These are phyloP conservation scores for Zymoseptoria pseudotritici DNA, from an alignment of 2,329 filamentous ascomycete species.

Conservation along the genomic window DNA sequence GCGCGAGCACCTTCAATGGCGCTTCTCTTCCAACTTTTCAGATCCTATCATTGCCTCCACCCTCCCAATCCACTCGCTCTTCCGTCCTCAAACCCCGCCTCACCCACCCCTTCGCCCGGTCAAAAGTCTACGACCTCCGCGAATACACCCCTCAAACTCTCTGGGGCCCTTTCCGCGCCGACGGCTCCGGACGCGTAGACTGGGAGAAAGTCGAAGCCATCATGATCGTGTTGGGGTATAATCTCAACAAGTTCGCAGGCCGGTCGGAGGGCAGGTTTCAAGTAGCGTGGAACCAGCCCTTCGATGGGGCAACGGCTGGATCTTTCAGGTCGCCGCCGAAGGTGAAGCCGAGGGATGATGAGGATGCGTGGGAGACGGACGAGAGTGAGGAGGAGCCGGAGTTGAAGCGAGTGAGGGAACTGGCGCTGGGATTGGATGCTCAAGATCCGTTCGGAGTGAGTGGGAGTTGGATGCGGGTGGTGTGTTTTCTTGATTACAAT, in stretches of 20 bases:
- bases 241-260: constrained; percentile 45
- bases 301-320: constrained; percentile 45
- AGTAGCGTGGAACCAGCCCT: constrained; percentile 50
- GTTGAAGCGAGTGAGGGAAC: constrained; percentile 13
- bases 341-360: not conserved
- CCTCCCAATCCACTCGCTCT: constrained; percentile 3
- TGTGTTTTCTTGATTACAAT: constrained; percentile 52
- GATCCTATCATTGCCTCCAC: constrained; percentile 18
- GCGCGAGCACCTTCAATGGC: not conserved
- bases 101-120: constrained; percentile 51
- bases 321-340: not conserved
- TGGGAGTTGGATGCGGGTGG: constrained; percentile 63
- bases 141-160: constrained; percentile 54
- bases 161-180: constrained; percentile 67
- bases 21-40: not conserved
- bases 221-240: constrained; percentile 60
- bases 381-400: not conserved
- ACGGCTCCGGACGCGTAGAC: constrained; percentile 55
- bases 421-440: constrained; percentile 42
- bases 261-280: constrained; percentile 41
- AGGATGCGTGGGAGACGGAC: not conserved
- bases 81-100: constrained; percentile 1
- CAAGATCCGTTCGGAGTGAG: constrained; percentile 64
- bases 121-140: constrained; percentile 66
- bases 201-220: constrained; percentile 77